These are phyloP conservation scores for Phytophthora multivora DNA, from an alignment of 352 stramenopile species.

Conservation along the genomic window DNA sequence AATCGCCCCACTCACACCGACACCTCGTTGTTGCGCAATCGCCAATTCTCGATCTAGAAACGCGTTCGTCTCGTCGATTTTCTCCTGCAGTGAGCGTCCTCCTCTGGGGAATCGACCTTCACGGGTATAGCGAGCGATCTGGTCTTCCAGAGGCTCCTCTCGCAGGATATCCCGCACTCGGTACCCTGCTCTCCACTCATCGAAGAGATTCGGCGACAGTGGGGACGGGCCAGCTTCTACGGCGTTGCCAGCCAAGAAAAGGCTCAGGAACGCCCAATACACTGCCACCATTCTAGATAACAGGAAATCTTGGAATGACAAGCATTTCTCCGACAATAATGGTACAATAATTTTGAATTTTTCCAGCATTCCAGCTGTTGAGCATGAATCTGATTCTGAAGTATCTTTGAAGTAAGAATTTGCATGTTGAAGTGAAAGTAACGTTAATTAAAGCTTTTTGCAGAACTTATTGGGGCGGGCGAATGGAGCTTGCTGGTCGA, in stretches of 20 bases:
- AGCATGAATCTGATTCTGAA: slow-evolving; percentile 4
- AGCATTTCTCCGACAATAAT: not conserved
- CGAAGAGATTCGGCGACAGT: slow-evolving; percentile 27
- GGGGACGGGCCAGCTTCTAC: slow-evolving; percentile 4
- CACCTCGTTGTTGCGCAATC: slow-evolving; percentile 31
- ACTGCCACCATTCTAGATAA: no score
- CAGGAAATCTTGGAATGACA: slow-evolving; percentile 12
- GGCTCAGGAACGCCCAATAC: slow-evolving; percentile 6
- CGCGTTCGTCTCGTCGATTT: not conserved
- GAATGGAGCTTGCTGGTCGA: slow-evolving; percentile 59
- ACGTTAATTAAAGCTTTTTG: slow-evolving; percentile 53
- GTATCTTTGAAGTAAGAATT: not conserved
- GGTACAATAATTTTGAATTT: no score
- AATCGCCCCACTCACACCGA: slow-evolving; percentile 49
- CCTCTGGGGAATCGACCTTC: slow-evolving; percentile 36
- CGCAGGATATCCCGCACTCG: slow-evolving; percentile 16
- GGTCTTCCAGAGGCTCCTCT: slow-evolving; percentile 28
- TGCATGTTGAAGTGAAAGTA: slow-evolving; percentile 13
- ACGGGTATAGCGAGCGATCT: slow-evolving; percentile 40
- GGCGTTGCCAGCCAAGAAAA: not conserved
- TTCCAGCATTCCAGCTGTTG: no score
- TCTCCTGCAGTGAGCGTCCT: not conserved
- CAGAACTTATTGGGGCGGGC: slow-evolving; percentile 54
- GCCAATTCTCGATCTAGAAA: not conserved
- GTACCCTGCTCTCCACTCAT: slow-evolving; percentile 31